Conservation (phyloP, 2,329 filamentous ascomycete genomes). For the Conoideocrella luteorostrata region DNA sequence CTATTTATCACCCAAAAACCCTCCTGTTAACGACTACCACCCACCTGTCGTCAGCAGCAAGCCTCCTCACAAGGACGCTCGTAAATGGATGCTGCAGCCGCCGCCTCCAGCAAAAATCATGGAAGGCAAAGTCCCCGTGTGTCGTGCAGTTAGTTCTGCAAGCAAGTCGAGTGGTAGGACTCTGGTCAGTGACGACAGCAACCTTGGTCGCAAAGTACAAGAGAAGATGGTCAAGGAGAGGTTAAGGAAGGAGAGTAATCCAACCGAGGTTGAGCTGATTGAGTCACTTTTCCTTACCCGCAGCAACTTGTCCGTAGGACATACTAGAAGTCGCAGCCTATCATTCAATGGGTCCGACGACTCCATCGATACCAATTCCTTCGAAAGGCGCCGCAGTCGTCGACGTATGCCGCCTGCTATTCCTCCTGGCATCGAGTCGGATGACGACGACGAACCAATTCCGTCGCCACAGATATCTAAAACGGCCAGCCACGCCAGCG, state of each 20-base stretch:
- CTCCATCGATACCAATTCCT: conserved; percentile 20
- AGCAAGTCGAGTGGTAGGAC: conserved; percentile 44
- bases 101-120: conserved; percentile 86
- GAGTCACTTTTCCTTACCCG: conserved; percentile 32
- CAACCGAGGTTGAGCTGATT: conserved; percentile 38
- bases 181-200: conserved; percentile 32
- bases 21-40: conserved; percentile 79
- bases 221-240: conserved; percentile 42
- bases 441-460: conserved; percentile 27
- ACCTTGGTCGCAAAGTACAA: conserved; percentile 36
- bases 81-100: conserved; percentile 88
- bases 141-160: conserved; percentile 52
- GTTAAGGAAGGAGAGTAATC: conserved; percentile 34
- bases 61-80: conserved; percentile 61
- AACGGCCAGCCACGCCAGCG: conserved; percentile 20
- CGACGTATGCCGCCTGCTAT: conserved; percentile 22
- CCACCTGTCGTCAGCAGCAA: conserved; percentile 76
- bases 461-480: conserved; percentile 17
- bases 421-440: conserved; percentile 25
- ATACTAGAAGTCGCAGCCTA: conserved; percentile 29
- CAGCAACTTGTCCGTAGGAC: conserved; percentile 24
- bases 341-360: conserved; percentile 32
- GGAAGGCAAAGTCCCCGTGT: conserved; percentile 74
- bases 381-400: conserved; percentile 20
- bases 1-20: conserved; percentile 55